Conservation (phyloP, 805 yeast genomes). For the Saturnispora bothae region DNA sequence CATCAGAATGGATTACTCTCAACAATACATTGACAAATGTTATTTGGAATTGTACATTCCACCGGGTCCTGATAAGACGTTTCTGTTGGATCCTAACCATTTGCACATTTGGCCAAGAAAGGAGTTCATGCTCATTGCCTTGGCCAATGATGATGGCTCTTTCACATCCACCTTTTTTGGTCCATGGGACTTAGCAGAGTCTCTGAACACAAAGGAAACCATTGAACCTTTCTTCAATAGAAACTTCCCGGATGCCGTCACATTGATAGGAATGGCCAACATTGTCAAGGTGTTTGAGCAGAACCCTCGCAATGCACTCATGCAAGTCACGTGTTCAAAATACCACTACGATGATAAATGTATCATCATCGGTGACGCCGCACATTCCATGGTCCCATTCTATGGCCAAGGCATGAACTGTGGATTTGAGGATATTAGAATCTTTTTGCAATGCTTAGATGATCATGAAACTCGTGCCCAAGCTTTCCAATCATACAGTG, state of each 20-base stretch:
- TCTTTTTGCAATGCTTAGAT: slow-evolving; percentile 44
- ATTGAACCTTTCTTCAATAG: slow-evolving; percentile 39
- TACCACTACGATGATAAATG: slow-evolving; percentile 56
- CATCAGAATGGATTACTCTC: slow-evolving; percentile 58
- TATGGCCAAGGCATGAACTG: slow-evolving; percentile 97
- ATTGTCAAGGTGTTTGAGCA: slow-evolving; percentile 35
- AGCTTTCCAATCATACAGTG: slow-evolving; percentile 49
- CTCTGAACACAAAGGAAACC: slow-evolving; percentile 33
- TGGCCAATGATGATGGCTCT: slow-evolving; percentile 76
- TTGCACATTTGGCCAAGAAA: slow-evolving; percentile 91
- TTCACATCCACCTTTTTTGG: slow-evolving; percentile 87
- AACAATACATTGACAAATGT: slow-evolving; percentile 74
- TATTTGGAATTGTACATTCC: slow-evolving; percentile 77
- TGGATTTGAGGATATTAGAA: slow-evolving; percentile 84
- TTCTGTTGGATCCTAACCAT: slow-evolving; percentile 58
- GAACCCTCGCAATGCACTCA: slow-evolving; percentile 69
- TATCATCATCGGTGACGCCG: slow-evolving; percentile 81
- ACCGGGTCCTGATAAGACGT: slow-evolving; percentile 34
- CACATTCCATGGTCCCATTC: slow-evolving; percentile 97
- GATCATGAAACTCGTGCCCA: slow-evolving; percentile 27
- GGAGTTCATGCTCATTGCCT: slow-evolving; percentile 79
- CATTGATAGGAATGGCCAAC: slow-evolving; percentile 49
- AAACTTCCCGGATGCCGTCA: slow-evolving; percentile 68
- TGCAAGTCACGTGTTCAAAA: slow-evolving; percentile 61
- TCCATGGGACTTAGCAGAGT: slow-evolving; percentile 58